Evolutionary conservation across 73 alveolate genomes (phyloP).

Genomic region (Loxodes magnus): DNA sequence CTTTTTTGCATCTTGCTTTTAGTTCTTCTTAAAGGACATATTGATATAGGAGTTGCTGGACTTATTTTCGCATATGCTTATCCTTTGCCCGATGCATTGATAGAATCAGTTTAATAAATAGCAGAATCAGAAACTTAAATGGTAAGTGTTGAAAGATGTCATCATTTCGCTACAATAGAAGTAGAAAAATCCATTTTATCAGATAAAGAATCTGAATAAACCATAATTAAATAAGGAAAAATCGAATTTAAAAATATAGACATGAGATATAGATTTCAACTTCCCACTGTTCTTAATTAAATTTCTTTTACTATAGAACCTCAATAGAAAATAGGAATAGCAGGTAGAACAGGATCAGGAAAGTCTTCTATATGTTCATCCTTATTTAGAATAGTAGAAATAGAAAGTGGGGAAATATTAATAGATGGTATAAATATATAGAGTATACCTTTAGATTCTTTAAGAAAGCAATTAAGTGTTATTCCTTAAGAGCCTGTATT

Average conservation of each 20-base stretch:
- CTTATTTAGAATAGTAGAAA: constrained; percentile 18
- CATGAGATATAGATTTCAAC: constrained; percentile 22
- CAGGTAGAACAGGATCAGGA: constrained; percentile 97
- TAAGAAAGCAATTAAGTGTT: no score
- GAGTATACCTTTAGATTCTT: no score
- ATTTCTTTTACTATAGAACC: constrained; percentile 49
- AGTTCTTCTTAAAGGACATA: constrained; percentile 13
- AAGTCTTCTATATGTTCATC: constrained; percentile 78
- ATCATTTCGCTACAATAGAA: not conserved
- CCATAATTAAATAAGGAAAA: constrained; percentile 9
- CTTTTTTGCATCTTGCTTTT: constrained; percentile 21
- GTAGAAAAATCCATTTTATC: not conserved
- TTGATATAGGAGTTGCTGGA: constrained; percentile 4
- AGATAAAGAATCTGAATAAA: not conserved
- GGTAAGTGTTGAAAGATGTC: not conserved
- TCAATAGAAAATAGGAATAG: constrained; percentile 77
- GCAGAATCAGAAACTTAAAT: not conserved
- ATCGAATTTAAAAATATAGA: constrained; percentile 17
- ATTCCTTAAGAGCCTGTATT: no score
- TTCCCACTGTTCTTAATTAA: constrained; percentile 28
- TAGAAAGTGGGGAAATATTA: constrained; percentile 14
- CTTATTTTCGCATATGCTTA: not conserved
- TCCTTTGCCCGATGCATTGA: not conserved
- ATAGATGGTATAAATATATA: no score
- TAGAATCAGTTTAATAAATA: not conserved